Evolutionary conservation across 768 basidiomycete genomes (phyloP).

Genomic region (Ramaria rubella): DNA sequence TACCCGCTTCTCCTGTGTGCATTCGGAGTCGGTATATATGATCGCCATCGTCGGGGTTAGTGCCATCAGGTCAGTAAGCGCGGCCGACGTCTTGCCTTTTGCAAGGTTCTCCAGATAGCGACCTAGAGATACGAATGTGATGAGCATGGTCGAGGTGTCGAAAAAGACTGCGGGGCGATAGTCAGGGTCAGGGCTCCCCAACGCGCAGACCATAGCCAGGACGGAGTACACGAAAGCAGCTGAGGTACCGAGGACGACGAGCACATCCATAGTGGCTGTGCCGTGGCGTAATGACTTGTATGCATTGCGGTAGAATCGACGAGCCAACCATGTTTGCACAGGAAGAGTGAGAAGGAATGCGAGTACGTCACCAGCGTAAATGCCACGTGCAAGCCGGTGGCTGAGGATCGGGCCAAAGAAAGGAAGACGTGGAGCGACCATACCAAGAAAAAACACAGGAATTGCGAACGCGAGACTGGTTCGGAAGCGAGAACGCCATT

Average conservation of each 20-base stretch:
- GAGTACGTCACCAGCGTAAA: conserved; percentile 80
- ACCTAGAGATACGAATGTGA: conserved; percentile 94
- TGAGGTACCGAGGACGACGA: conserved; percentile 91
- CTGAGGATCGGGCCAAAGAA: conserved; percentile 49
- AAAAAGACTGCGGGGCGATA: conserved; percentile 89
- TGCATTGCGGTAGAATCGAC: conserved; percentile 81
- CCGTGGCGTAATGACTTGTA: conserved; percentile 88
- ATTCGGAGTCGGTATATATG: conserved; percentile 84
- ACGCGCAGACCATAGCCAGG: conserved; percentile 56
- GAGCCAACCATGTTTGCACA: conserved; percentile 88
- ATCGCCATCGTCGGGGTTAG: conserved; percentile 93
- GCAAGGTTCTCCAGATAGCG: conserved; percentile 94
- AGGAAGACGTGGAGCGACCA: conserved; percentile 70
- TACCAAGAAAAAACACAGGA: conserved; percentile 90
- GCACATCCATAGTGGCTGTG: conserved; percentile 95
- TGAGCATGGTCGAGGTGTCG: conserved; percentile 98
- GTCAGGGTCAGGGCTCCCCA: conserved; percentile 54
- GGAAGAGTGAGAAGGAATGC: conserved; percentile 77
- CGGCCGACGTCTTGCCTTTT: conserved; percentile 95
- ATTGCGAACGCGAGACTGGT: conserved; percentile 73
- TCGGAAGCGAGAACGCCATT: conserved; percentile 78
- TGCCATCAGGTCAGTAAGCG: conserved; percentile 93
- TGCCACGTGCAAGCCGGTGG: conserved; percentile 48
- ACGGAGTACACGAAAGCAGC: conserved; percentile 91
- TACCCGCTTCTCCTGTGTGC: conserved; percentile 82